Evolutionary conservation across 768 basidiomycete genomes (phyloP), one percentile per base, ranked within the genome.

Genomic region (Panus rudis): DNA sequence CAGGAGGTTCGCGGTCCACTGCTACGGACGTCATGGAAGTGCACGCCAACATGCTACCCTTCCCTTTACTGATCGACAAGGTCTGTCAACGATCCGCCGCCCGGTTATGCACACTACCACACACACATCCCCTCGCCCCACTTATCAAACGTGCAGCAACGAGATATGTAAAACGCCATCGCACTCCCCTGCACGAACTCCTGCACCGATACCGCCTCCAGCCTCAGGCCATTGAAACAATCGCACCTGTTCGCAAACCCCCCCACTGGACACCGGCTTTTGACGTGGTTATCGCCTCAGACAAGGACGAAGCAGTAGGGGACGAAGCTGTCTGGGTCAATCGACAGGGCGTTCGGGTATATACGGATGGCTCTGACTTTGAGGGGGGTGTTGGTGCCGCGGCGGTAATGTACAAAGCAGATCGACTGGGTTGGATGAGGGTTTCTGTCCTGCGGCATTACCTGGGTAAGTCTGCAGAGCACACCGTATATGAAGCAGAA

Each of bases 401-500:
- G 11, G 64, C 61, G 19, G 57, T 63, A 2, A 41, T 62, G 6
- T 41, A 47, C 31, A 25, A 25, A 4, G 34, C 40, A 0, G 58
- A 47, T 12, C 26, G 11, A 16, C n/a, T n/a, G n/a, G n/a, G n/a
- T n/a, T n/a, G n/a, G n/a, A n/a, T n/a, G n/a, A 12, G 26, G 11
- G 27, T 13, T 32, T 24, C 26, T 20, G 25, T 35, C 7, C 26
- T 57, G 12, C 37, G 42, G n/a, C 46, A 46, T 16, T 34, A 58
- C 16, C 48, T 67, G 4, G 59, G 62, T 6, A 23, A 27, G 0
- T 42, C 43, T 1, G 38, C 26, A 4, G 38, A 57, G 10, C 61
- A 64, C 47, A 61, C 53, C 1, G 59, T 62, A 0, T 61, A 58
- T 27, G 58, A 63, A 42, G 63, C 51, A 1, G 62, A 67, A 38